Percentiles rank a stretch among this genome's conserved stretches.
Conservation (phyloP, 352 stramenopile species). For the Phytophthora cactorum region DNA sequence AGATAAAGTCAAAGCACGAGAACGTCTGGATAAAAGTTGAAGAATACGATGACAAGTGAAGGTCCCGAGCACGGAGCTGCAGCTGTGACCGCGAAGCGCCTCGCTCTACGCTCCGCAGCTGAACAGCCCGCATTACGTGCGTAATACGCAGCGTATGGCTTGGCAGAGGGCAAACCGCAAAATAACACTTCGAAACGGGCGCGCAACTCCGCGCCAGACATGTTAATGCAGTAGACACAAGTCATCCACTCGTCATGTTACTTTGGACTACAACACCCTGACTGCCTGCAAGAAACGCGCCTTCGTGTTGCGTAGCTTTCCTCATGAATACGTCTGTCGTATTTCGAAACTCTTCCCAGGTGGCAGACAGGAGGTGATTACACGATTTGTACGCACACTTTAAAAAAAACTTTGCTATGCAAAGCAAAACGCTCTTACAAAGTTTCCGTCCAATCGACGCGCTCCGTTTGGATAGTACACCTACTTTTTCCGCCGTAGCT, state of each 20-base stretch:
- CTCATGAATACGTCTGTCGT: too few relatives aligned
- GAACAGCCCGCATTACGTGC: neutral
- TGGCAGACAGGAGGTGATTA: neutral
- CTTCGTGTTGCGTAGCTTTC: too few relatives aligned
- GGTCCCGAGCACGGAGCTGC: neutral
- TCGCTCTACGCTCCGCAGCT: constrained; percentile 9
- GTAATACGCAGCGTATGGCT: constrained; percentile 2
- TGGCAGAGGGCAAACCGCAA: constrained; percentile 15
- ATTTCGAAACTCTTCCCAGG: neutral
- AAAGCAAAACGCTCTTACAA: neutral
- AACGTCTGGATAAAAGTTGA: neutral
- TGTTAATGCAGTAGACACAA: neutral
- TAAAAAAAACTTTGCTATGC: neutral
- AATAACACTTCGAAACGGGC: neutral
- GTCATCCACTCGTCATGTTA: neutral
- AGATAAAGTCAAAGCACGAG: too few relatives aligned
- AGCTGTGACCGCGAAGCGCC: neutral
- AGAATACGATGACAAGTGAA: constrained; percentile 2
- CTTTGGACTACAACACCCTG: neutral
- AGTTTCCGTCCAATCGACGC: too few relatives aligned
- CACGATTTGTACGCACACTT: neutral
- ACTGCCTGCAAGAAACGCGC: neutral
- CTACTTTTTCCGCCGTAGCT: too few relatives aligned
- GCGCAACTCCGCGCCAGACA: neutral
- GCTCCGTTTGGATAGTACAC: too few relatives aligned